Conservation (phyloP, 768 basidiomycete genomes). For the Trametes meyenii region DNA sequence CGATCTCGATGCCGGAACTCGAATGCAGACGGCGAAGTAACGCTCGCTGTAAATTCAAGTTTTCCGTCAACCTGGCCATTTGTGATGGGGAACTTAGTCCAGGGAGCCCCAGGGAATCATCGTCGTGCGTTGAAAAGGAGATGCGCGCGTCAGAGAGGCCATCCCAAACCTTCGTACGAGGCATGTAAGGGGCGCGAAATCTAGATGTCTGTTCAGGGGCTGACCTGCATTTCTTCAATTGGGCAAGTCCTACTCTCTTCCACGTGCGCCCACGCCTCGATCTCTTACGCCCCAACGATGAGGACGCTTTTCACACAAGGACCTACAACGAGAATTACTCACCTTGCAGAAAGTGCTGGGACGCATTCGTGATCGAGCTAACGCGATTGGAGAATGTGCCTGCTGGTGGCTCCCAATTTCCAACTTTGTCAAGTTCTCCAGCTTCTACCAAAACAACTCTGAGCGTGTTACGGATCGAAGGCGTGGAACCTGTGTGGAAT, state of each 20-base stretch:
- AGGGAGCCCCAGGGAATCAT: conserved; percentile 46
- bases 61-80: conserved; percentile 91
- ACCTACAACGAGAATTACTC: conserved; percentile 15
- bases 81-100: conserved; percentile 32
- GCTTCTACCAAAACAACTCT: conserved; percentile 81
- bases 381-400: conserved; percentile 79
- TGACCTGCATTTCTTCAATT: conserved; percentile 85
- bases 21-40: conserved; percentile 66
- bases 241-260: conserved; percentile 67
- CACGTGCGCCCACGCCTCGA: conserved; percentile 84
- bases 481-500: conserved; percentile 1
- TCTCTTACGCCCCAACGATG: conserved; percentile 49
- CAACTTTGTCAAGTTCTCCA: conserved; percentile 68
- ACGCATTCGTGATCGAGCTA: conserved; percentile 81
- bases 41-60: conserved; percentile 88
- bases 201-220: conserved; percentile 10
- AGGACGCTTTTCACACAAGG: not conserved
- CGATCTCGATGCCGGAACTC: conserved; percentile 56
- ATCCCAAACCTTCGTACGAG: conserved; percentile 79
- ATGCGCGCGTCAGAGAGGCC: conserved; percentile 83
- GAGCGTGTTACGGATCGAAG: conserved; percentile 48
- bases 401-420: conserved; percentile 61
- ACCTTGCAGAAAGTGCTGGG: conserved; percentile 70
- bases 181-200: not conserved
- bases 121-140: conserved; percentile 49